A percentile compares a stretch with the other conserved stretches of the same genome.
Evolutionary conservation across 148 eudicot genomes (phyloP).

Genomic region (Amaranthus cruentus): DNA sequence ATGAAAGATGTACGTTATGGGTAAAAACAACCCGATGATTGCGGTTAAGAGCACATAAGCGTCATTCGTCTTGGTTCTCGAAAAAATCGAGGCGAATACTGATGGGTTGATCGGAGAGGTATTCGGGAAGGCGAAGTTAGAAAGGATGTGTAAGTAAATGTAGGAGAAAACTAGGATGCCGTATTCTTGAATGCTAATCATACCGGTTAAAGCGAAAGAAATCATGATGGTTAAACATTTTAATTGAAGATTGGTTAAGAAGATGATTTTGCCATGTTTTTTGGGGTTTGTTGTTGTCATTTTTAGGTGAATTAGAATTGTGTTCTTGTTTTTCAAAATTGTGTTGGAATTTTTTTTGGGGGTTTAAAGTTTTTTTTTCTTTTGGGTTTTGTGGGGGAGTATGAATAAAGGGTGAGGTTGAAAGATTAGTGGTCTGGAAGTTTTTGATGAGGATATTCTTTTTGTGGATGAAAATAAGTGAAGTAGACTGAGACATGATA

Average conservation of each 20-base stretch:
- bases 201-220: constrained; percentile 43
- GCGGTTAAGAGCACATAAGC: constrained; percentile 42
- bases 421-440: too few relatives aligned
- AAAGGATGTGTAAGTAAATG: constrained; percentile 48
- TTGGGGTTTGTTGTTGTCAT: constrained; percentile 1
- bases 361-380: neutral
- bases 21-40: constrained; percentile 52
- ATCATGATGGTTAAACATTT: constrained; percentile 33
- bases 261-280: neutral
- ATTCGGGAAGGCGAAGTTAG: constrained; percentile 48
- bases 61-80: constrained; percentile 21
- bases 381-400: too few relatives aligned
- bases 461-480: too few relatives aligned
- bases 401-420: too few relatives aligned
- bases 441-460: too few relatives aligned
- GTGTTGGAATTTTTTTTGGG: constrained; percentile 20
- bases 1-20: constrained; percentile 52
- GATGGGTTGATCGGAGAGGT: constrained; percentile 17
- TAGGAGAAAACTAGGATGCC: constrained; percentile 40
- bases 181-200: constrained; percentile 37
- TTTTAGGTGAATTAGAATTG: neutral
- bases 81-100: constrained; percentile 23
- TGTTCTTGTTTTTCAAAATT: neutral
- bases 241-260: constrained; percentile 40
- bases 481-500: too few relatives aligned